phyloP scores from a whole-genome alignment of 164 flowering plant species.

The Vitis vinifera region ASM3070453v1 NC_081807.1:907001-907500 shows the following conservation, averaged over 20 bases:
- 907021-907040: too few species aligned
- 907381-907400: too few species aligned
- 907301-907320: conserved; percentile 5
- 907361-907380: too few species aligned
- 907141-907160: conserved; percentile 25
- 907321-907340: too few species aligned
- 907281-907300: conserved; percentile 16
- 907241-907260: background rate
- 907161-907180: conserved; percentile 24
- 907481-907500: too few species aligned
- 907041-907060: too few species aligned
- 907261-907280: conserved; percentile 15
- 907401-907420: too few species aligned
- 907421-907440: too few species aligned
- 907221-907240: conserved; percentile 19
- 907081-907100: conserved; percentile 26
- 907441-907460: too few species aligned
- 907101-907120: conserved; percentile 26
- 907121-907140: conserved; percentile 25
- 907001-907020: too few species aligned
- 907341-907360: too few species aligned
- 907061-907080: conserved; percentile 7
- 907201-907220: conserved; percentile 37
- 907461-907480: too few species aligned
- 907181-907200: conserved; percentile 32